A percentile compares a stretch with the other conserved stretches of the same genome.
Evolutionary conservation across 2,329 filamentous ascomycete genomes (phyloP).

Genomic region (Hypoxylon sp.): DNA sequence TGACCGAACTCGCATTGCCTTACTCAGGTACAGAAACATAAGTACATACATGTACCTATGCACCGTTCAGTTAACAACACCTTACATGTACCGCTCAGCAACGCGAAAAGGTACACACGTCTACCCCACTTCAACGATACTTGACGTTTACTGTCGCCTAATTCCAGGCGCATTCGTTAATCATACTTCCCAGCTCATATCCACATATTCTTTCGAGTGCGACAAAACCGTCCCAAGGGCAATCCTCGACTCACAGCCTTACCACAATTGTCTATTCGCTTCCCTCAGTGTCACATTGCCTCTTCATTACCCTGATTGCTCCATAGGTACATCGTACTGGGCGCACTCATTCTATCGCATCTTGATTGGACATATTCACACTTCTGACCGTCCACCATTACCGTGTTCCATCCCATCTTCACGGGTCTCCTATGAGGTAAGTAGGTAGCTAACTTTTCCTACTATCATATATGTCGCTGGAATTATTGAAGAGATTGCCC

Average conservation of each 20-base stretch:
- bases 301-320: constrained; percentile 23
- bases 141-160: constrained; percentile 28
- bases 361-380: constrained; percentile 11
- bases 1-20: constrained; percentile 1
- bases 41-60: constrained; percentile 15
- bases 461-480: background rate
- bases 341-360: constrained; percentile 10
- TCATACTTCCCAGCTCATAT: constrained; percentile 12
- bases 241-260: constrained; percentile 38
- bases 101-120: background rate
- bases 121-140: constrained; percentile 21
- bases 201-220: constrained; percentile 26
- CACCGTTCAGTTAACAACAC: too few species aligned
- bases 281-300: constrained; percentile 28
- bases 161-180: constrained; percentile 24
- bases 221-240: constrained; percentile 26
- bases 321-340: constrained; percentile 13
- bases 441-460: constrained; percentile 6
- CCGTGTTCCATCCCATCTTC: background rate
- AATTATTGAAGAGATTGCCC: constrained; percentile 2
- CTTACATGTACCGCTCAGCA: background rate
- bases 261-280: constrained; percentile 21
- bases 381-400: constrained; percentile 5
- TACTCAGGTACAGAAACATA: background rate
- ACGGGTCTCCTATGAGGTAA: constrained; percentile 15